Percentiles rank a stretch among this genome's conserved stretches.
phyloP scores from a whole-genome alignment of 1,139 yeast genomes.

The Candida dubliniensis region DNA sequence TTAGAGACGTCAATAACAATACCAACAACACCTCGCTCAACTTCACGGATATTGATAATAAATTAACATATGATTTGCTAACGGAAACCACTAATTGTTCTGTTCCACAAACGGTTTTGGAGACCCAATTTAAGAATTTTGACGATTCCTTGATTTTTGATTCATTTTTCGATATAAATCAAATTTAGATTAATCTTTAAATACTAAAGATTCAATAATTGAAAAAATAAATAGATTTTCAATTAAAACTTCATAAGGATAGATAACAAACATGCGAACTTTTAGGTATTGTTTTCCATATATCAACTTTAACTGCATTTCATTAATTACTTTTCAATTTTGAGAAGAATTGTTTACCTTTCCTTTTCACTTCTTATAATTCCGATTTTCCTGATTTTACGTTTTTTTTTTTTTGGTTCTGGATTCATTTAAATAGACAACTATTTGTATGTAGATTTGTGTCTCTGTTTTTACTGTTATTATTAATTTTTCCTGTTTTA shows the following conservation, averaged over 20 bases:
- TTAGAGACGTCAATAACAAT: background rate
- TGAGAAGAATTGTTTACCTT: too few relatives aligned
- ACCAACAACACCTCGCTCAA: background rate
- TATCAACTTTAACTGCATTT: too few relatives aligned
- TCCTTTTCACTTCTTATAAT: too few relatives aligned
- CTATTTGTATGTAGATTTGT: too few relatives aligned
- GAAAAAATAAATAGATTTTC: background rate
- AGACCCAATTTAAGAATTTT: conserved; percentile 2
- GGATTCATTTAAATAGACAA: too few relatives aligned
- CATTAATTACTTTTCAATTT: too few relatives aligned
- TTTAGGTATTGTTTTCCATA: too few relatives aligned
- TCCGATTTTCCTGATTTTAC: too few relatives aligned
- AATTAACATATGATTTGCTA: conserved; percentile 2
- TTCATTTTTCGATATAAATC: conserved; percentile 8
- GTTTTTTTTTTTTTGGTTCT: too few relatives aligned
- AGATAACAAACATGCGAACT: too few relatives aligned
- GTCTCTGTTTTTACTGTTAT: background rate
- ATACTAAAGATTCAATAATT: background rate
- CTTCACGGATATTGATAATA: background rate
- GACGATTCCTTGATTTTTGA: conserved; percentile 11
- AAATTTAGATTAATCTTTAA: background rate
- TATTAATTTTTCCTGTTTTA: background rate
- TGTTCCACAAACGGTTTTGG: conserved; percentile 1
- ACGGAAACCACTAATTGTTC: conserved; percentile 1
- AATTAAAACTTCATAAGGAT: too few relatives aligned